Conservation (phyloP, 1,284 basidiomycete genomes). For the Lignosus rhinocerotis region DNA sequence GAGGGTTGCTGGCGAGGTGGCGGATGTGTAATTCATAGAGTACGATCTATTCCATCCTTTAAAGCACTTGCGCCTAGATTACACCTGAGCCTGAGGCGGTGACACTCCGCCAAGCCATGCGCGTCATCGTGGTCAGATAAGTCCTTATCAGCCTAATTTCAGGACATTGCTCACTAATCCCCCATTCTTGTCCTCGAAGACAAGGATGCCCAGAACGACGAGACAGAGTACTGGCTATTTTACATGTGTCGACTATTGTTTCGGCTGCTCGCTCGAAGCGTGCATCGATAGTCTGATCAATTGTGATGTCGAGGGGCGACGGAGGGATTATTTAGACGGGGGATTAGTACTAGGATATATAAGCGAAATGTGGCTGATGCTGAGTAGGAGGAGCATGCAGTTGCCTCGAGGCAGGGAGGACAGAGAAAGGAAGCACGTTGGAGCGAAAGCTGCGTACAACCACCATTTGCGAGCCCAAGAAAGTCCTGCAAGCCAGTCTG, state of each 20-base stretch:
- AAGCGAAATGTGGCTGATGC: conserved; percentile 13
- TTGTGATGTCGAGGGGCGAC: neutral
- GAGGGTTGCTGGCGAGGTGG: conserved; percentile 1
- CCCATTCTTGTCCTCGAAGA: conserved; percentile 8
- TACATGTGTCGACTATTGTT: too few relatives aligned
- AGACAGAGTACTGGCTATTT: neutral
- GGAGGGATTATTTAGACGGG: neutral
- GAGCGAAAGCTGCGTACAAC: conserved; percentile 27
- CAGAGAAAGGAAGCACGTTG: conserved; percentile 34
- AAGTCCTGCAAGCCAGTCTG: conserved; percentile 24
- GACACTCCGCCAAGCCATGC: conserved; percentile 10
- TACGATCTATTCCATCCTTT: neutral
- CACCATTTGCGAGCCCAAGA: conserved; percentile 25
- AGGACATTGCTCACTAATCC: conserved; percentile 10
- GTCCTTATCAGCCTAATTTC: too few relatives aligned
- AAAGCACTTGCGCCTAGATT: neutral
- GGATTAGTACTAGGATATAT: conserved; percentile 18
- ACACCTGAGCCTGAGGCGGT: conserved; percentile 7
- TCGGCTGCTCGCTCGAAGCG: too few relatives aligned
- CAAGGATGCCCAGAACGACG: conserved; percentile 2
- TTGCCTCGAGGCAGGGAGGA: conserved; percentile 37
- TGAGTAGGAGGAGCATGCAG: conserved; percentile 28
- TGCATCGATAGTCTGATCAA: neutral
- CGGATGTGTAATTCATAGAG: neutral
- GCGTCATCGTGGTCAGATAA: conserved; percentile 22